Conservation (phyloP, 2,329 filamentous ascomycete species). For the Nectriaceae sp. region DNA sequence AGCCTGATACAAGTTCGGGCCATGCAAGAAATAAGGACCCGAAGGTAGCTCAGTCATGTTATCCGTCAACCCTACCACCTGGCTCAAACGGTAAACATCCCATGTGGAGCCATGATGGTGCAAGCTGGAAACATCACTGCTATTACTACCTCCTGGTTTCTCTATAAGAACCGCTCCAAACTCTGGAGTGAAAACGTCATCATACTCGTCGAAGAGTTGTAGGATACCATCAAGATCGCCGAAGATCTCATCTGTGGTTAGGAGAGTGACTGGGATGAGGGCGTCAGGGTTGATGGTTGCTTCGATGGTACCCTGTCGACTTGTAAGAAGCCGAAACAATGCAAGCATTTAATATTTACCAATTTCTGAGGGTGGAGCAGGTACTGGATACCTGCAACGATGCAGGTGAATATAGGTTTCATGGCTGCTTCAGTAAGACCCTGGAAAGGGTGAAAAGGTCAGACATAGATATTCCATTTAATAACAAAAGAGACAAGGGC, state of each 20-base stretch:
- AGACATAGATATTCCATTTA: too few relatives aligned
- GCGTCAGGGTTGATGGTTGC: slow-evolving; percentile 43
- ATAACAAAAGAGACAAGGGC: too few relatives aligned
- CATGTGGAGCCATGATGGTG: not conserved
- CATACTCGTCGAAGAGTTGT: slow-evolving; percentile 33
- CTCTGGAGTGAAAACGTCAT: slow-evolving; percentile 42
- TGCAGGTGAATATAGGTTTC: slow-evolving; percentile 37
- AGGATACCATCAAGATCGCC: slow-evolving; percentile 37
- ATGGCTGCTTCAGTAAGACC: slow-evolving; percentile 21
- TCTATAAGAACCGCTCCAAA: slow-evolving; percentile 42
- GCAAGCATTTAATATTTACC: slow-evolving; percentile 19
- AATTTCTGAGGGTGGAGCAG: slow-evolving; percentile 42
- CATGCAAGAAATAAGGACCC: slow-evolving; percentile 44
- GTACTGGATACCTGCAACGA: slow-evolving; percentile 41
- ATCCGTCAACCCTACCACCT: slow-evolving; percentile 13
- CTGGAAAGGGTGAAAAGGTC: too few relatives aligned
- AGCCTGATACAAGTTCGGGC: slow-evolving; percentile 43
- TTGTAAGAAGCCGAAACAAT: slow-evolving; percentile 1
- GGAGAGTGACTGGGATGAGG: slow-evolving; percentile 42
- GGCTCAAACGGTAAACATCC: slow-evolving; percentile 24
- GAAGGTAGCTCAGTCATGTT: slow-evolving; percentile 35
- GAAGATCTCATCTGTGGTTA: slow-evolving; percentile 40
- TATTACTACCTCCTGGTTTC: slow-evolving; percentile 31
- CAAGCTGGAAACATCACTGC: slow-evolving; percentile 1
- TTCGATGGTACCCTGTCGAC: slow-evolving; percentile 39